Evolutionary conservation across 305 asterid genomes (phyloP).

Genomic region (Fraxinus xanthoxyloides): DNA sequence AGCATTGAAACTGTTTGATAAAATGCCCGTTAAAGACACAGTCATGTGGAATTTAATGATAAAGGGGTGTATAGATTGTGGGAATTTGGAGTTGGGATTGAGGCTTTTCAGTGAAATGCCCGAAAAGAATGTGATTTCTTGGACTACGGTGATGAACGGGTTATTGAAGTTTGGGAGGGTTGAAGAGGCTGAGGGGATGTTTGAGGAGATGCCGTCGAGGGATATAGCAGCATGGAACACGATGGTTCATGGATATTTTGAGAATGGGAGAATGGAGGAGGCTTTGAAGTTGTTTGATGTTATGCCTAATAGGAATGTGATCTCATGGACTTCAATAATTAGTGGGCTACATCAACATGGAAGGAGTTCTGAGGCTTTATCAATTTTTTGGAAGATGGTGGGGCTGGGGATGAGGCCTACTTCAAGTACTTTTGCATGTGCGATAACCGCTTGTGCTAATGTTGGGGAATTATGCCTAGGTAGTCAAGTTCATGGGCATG

Average conservation of each 20-base stretch:
- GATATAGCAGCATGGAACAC: conserved; percentile 84
- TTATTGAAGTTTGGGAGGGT: conserved; percentile 56
- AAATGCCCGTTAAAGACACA: conserved; percentile 59
- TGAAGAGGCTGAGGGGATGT: conserved; percentile 61
- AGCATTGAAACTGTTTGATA: conserved; percentile 69
- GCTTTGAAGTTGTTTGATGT: conserved; percentile 51
- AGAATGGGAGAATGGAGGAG: conserved; percentile 52
- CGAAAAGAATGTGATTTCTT: conserved; percentile 64
- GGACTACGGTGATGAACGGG: conserved; percentile 76
- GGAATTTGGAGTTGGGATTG: conserved; percentile 56
- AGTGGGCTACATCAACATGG: conserved; percentile 73
- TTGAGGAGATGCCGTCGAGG: conserved; percentile 59
- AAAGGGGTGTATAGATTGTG: conserved; percentile 66
- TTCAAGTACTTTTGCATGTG: conserved; percentile 60
- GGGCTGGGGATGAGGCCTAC: conserved; percentile 50
- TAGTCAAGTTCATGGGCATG: conserved; percentile 58
- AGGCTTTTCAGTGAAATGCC: conserved; percentile 70
- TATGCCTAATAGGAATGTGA: conserved; percentile 63
- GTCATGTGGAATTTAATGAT: conserved; percentile 80
- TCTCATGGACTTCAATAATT: conserved; percentile 86
- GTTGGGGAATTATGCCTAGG: conserved; percentile 42
- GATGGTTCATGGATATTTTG: conserved; percentile 65
- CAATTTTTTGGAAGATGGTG: conserved; percentile 51
- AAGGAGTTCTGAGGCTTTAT: conserved; percentile 62
- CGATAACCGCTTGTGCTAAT: conserved; percentile 62